Percentiles rank a stretch among this genome's conserved stretches.
Evolutionary conservation across 768 basidiomycete genomes (phyloP).

Genomic region (Hydnomerulius pinastri): DNA sequence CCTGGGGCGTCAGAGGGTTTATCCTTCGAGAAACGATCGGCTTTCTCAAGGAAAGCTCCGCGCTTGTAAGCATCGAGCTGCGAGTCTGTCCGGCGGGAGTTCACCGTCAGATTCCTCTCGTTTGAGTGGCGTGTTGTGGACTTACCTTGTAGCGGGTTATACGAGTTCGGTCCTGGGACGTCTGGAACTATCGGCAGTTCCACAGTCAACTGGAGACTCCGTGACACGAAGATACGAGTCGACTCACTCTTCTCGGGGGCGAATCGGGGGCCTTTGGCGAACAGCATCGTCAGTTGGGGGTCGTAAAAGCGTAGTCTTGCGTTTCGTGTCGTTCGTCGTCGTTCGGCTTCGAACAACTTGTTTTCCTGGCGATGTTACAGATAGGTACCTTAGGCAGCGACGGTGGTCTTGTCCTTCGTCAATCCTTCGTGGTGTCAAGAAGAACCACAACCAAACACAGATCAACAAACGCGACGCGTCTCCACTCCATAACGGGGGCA

Average conservation of each 20-base stretch:
- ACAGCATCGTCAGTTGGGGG: constrained; percentile 33
- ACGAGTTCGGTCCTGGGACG: constrained; percentile 53
- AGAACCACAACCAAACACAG: constrained; percentile 19
- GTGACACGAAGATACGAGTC: neutral
- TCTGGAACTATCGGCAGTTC: constrained; percentile 34
- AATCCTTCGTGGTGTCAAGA: no score
- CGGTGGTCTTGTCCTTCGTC: no score
- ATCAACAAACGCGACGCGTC: constrained; percentile 21
- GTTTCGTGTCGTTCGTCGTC: neutral
- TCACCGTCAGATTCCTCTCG: neutral
- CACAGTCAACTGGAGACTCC: neutral
- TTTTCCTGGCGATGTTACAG: neutral
- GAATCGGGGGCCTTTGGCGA: constrained; percentile 52
- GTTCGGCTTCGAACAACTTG: neutral
- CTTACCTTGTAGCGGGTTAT: constrained; percentile 44
- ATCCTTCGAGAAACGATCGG: constrained; percentile 51
- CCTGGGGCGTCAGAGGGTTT: constrained; percentile 45
- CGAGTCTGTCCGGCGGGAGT: constrained; percentile 33
- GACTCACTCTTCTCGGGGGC: constrained; percentile 39
- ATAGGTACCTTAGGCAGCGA: no score
- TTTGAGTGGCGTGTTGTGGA: neutral
- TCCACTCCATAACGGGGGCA: constrained; percentile 3
- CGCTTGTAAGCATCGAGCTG: constrained; percentile 54
- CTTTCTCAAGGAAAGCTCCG: constrained; percentile 59
- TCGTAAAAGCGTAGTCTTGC: neutral